Evolutionary conservation across 768 basidiomycete genomes (phyloP), one percentile per base, ranked within the genome.

Genomic region (Russula brevipes): DNA sequence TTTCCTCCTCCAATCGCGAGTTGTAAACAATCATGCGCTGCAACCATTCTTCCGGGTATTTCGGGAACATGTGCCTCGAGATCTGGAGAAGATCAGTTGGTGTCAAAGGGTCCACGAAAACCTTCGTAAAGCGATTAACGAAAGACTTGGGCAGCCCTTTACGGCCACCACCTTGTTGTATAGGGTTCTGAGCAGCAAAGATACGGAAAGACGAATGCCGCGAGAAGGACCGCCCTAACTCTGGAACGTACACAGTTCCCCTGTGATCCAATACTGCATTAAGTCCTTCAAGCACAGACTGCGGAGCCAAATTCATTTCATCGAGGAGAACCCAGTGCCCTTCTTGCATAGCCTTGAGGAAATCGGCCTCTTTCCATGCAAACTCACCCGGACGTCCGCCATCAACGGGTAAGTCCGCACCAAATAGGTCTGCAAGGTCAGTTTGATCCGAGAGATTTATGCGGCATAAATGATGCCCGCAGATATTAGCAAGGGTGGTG

Each of bases 401-500:
- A 74, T 97, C 95, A 6, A 94, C 88, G 7, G 97, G 97, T 7
- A 98, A 80, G 73, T 99, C 97, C 30, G 94, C 92, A 9, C 97
- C 97, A 69, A 98, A 98, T 11, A 99, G 80, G 70, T 99, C 97
- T 60, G 93, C 85, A 31, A 99, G 81, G 72, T 99, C 97, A 0
- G 96, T 98, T 73, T 99, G 97, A 69, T 99, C 97, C 5, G 97
- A 98, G 24, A 99, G 76, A 75, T 99, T 99, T 80, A 99, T 95
- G 24, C 97, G 87, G 72, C 87, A 91, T 36, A 98, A 79, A 35
- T 80, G 75, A 71, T 94, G 85, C 17, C 94, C 92, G 44, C 87
- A 78, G 5, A 89, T 76, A 64, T 85, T 86, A 30, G 94, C 94
- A 11, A 99, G 78, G 9, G 97, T 96, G 17, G 87, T 81, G 54